Evolutionary conservation across 768 basidiomycete species (phyloP).

Genomic region (Podaxis sp.): DNA sequence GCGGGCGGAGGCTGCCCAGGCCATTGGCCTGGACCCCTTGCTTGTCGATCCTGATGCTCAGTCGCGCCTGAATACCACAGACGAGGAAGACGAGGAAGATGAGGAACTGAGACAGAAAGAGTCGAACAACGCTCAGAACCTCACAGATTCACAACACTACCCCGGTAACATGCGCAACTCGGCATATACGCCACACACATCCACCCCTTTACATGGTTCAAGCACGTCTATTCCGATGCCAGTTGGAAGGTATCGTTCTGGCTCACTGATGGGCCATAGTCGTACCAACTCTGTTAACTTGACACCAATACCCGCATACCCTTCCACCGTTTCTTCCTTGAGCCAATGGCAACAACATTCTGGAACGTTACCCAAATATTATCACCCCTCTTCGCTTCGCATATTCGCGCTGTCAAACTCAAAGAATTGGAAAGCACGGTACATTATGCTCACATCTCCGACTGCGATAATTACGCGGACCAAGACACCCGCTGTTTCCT

Average conservation of each 20-base stretch:
- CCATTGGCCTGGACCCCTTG: slow-evolving; percentile 65
- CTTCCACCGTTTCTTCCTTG: slow-evolving; percentile 54
- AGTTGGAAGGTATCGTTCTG: slow-evolving; percentile 35
- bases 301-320: slow-evolving; percentile 56
- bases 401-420: slow-evolving; percentile 60
- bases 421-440: slow-evolving; percentile 70
- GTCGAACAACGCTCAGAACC: slow-evolving; percentile 10
- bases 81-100: slow-evolving; percentile 37
- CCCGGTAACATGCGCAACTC: slow-evolving; percentile 23
- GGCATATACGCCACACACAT: slow-evolving; percentile 24
- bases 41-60: slow-evolving; percentile 41
- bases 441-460: slow-evolving; percentile 58
- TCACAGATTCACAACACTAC: slow-evolving; percentile 15
- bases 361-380: slow-evolving; percentile 64
- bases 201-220: slow-evolving; percentile 27
- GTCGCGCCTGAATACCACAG: slow-evolving; percentile 36
- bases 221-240: slow-evolving; percentile 28
- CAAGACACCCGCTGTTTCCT: slow-evolving; percentile 44
- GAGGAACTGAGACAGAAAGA: slow-evolving; percentile 5
- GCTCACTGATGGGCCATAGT: slow-evolving; percentile 37
- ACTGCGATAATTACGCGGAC: slow-evolving; percentile 35
- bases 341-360: slow-evolving; percentile 51
- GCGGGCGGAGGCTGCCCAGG: slow-evolving; percentile 72
- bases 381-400: slow-evolving; percentile 65
- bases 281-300: slow-evolving; percentile 37